Percentiles rank a stretch among this genome's conserved stretches.
Evolutionary conservation across 805 yeast genomes (phyloP).

Genomic region (Hanseniaspora singularis): DNA sequence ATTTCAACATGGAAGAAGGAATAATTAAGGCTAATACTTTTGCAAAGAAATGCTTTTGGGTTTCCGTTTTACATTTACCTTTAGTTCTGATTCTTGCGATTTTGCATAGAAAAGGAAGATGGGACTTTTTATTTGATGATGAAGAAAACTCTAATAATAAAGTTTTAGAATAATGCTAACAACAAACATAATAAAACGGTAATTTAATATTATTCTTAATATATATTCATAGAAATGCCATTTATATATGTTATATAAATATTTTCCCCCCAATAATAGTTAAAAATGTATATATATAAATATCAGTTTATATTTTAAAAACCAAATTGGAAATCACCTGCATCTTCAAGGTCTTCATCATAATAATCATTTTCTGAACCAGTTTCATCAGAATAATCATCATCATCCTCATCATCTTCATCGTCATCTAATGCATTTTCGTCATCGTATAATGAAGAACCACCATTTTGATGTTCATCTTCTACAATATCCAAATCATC

Average conservation of each 20-base stretch:
- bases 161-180: background rate
- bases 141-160: slow-evolving; percentile 20
- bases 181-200: background rate
- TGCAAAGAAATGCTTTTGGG: slow-evolving; percentile 85
- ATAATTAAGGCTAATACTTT: slow-evolving; percentile 47
- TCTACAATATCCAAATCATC: slow-evolving; percentile 26
- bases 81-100: slow-evolving; percentile 80
- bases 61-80: slow-evolving; percentile 88
- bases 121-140: slow-evolving; percentile 56
- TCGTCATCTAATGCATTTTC: slow-evolving; percentile 14
- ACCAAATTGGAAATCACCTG: slow-evolving; percentile 23
- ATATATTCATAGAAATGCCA: background rate
- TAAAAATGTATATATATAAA: too few species aligned
- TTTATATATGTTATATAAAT: too few species aligned
- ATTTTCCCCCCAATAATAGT: too few species aligned
- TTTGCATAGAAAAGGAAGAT: slow-evolving; percentile 88
- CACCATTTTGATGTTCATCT: slow-evolving; percentile 17
- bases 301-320: background rate
- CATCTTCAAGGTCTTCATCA: slow-evolving; percentile 27
- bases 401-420: slow-evolving; percentile 15
- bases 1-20: slow-evolving; percentile 40
- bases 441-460: slow-evolving; percentile 15
- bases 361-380: slow-evolving; percentile 27
- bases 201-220: background rate
- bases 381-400: slow-evolving; percentile 15